A percentile compares a stretch with the other conserved stretches of the same genome.
These are phyloP conservation scores for Xylaria cubensis DNA, from an alignment of 495 filamentous ascomycete genomes.

Conservation along the genomic window DNA sequence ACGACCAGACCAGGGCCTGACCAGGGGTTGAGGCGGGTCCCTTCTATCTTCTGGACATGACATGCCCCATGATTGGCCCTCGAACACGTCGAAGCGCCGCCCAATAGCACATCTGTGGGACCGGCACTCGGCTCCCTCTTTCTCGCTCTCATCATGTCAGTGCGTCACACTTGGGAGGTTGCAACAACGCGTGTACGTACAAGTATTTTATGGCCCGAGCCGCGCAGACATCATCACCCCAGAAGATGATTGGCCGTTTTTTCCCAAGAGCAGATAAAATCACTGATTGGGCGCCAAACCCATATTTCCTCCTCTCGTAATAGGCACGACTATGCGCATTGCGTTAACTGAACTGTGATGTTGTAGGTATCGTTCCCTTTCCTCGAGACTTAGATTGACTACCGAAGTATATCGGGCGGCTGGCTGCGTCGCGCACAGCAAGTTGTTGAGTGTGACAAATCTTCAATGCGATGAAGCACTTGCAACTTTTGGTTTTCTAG, in stretches of 20 bases:
- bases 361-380: neutral
- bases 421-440: too few relatives aligned
- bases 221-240: neutral
- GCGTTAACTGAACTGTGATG: too few relatives aligned
- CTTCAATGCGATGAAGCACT: too few relatives aligned
- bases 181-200: neutral
- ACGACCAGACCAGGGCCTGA: neutral
- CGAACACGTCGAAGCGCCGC: conserved; percentile 16
- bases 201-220: neutral
- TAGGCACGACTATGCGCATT: too few relatives aligned
- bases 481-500: too few relatives aligned
- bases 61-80: conserved; percentile 23
- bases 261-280: neutral
- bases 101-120: conserved; percentile 10
- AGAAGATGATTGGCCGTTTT: neutral
- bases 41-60: neutral
- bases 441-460: too few relatives aligned
- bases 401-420: too few relatives aligned
- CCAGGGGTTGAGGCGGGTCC: conserved; percentile 22
- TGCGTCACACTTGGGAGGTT: neutral
- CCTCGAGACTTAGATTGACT: neutral
- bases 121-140: conserved; percentile 19
- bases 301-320: neutral
- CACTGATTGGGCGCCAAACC: neutral
- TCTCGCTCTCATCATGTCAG: neutral